These are phyloP conservation scores for Amphicarpaea edgeworthii DNA, from an alignment of 306 rosid species.

Conservation along the genomic window DNA sequence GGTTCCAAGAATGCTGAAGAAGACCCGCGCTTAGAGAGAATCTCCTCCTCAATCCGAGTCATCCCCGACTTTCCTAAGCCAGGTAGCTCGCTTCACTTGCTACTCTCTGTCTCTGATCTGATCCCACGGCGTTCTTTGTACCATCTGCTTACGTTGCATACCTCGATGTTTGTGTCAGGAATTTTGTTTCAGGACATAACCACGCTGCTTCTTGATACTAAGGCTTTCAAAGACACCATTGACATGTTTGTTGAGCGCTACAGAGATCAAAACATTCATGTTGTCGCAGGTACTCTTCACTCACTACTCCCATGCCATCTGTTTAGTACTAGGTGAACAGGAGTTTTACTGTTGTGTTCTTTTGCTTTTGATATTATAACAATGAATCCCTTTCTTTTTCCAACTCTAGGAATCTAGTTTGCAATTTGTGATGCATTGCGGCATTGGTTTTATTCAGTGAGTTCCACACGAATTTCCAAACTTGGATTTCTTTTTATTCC, in stretches of 20 bases:
- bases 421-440: background rate
- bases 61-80: conserved; percentile 96
- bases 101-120: background rate
- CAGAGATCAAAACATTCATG: conserved; percentile 77
- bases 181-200: conserved; percentile 96
- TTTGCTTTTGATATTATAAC: background rate
- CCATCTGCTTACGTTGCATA: background rate
- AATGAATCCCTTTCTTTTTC: background rate
- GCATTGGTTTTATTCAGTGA: too few species aligned
- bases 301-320: background rate
- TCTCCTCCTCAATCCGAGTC: conserved; percentile 82
- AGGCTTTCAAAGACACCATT: conserved; percentile 92
- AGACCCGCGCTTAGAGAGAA: conserved; percentile 74
- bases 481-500: background rate
- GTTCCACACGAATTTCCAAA: conserved; percentile 26
- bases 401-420: background rate
- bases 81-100: too few species aligned
- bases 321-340: conserved; percentile 10
- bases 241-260: conserved; percentile 97
- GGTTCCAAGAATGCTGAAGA: conserved; percentile 57
- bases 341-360: conserved; percentile 1
- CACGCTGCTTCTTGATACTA: conserved; percentile 86
- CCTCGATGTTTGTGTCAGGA: conserved; percentile 61
- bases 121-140: background rate
- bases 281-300: conserved; percentile 81